Evolutionary conservation across 176 grass and related monocot species (phyloP).

Genomic region (Eragrostis curvula): DNA sequence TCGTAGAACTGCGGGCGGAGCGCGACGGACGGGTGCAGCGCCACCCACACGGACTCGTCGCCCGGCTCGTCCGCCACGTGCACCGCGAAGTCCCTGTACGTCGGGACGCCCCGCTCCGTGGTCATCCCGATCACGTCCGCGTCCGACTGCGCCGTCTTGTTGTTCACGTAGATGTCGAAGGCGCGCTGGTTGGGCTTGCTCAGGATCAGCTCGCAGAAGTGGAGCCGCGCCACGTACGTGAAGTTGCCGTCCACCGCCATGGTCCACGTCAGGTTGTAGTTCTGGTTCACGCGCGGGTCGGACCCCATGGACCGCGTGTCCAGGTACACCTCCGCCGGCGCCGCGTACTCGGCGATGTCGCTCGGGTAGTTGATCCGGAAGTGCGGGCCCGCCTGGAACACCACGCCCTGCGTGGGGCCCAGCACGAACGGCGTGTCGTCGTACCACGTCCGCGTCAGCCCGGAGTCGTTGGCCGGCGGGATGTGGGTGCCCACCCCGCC

Average conservation of each 20-base stretch:
- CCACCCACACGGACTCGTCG: constrained; percentile 65
- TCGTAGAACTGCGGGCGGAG: constrained; percentile 76
- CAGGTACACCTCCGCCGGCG: constrained; percentile 60
- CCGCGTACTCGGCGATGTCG: constrained; percentile 54
- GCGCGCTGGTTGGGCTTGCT: constrained; percentile 69
- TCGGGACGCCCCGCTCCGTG: constrained; percentile 53
- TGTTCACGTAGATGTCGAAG: constrained; percentile 87
- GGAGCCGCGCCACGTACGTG: constrained; percentile 78
- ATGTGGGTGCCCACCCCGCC: constrained; percentile 57
- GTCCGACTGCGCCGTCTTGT: constrained; percentile 68
- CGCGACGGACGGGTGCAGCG: constrained; percentile 63
- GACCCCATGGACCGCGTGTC: constrained; percentile 73
- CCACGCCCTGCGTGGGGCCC: constrained; percentile 49
- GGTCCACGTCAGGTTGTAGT: constrained; percentile 82
- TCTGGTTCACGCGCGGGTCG: constrained; percentile 68
- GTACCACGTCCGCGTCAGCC: constrained; percentile 64
- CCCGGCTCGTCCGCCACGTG: constrained; percentile 44
- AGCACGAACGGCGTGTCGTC: constrained; percentile 77
- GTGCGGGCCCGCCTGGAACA: constrained; percentile 44
- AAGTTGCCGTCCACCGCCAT: constrained; percentile 73
- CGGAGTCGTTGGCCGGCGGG: constrained; percentile 70
- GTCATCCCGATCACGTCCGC: constrained; percentile 71
- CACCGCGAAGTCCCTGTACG: constrained; percentile 74
- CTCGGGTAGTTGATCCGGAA: constrained; percentile 54
- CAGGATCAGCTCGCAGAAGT: constrained; percentile 80